These are phyloP conservation scores for Apophysomyces ossiformis DNA, from an alignment of 371 early-diverging fungal genomes.

Conservation along the genomic window DNA sequence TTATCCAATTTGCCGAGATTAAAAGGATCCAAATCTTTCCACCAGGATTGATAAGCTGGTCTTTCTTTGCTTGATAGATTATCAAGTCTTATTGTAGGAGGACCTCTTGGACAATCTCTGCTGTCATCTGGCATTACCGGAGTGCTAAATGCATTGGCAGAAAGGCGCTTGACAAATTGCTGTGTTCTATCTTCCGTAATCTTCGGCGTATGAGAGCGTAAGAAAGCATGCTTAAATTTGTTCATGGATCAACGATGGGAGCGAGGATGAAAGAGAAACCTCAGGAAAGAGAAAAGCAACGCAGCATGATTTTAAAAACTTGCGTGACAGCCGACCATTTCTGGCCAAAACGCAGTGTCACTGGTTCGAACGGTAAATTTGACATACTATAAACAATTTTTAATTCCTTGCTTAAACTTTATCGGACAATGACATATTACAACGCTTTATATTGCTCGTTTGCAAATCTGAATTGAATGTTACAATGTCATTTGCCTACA, in stretches of 20 bases:
- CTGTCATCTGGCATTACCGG: conserved; percentile 4
- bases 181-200: conserved; percentile 30
- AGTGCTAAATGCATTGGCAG: conserved; percentile 10
- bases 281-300: neutral
- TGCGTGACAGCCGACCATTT: conserved; percentile 12
- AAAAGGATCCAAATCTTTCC: conserved; percentile 54
- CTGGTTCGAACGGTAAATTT: no score
- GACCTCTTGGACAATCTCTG: neutral
- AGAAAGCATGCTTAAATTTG: conserved; percentile 15
- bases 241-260: conserved; percentile 7
- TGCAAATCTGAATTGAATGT: no score
- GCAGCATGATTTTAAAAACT: conserved; percentile 9
- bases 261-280: conserved; percentile 6
- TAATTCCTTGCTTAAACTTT: no score
- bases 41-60: conserved; percentile 47
- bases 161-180: conserved; percentile 37
- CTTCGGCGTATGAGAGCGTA: conserved; percentile 30
- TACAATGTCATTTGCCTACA: no score
- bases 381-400: no score
- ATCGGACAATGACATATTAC: no score
- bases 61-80: conserved; percentile 44
- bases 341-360: neutral
- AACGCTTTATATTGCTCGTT: no score
- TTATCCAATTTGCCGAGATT: conserved; percentile 36
- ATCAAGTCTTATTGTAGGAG: conserved; percentile 31